A percentile compares a stretch with the other conserved stretches of the same genome.
Evolutionary conservation across 345 rosid species (phyloP).

Genomic region (Populus davidiana): DNA sequence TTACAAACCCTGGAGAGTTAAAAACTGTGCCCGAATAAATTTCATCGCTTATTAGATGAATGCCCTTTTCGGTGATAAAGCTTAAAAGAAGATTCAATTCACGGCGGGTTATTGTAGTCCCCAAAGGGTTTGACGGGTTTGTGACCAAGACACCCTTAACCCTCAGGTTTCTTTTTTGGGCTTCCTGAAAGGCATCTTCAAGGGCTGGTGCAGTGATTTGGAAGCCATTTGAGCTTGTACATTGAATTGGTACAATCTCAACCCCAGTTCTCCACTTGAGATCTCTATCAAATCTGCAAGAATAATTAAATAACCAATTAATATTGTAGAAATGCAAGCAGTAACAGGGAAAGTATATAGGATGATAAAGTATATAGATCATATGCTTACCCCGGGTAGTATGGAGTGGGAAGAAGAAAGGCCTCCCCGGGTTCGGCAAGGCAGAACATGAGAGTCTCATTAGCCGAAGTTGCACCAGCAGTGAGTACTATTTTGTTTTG

Average conservation of each 20-base stretch:
- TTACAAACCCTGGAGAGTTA: slow-evolving; percentile 17
- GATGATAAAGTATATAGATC: not conserved
- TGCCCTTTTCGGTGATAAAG: slow-evolving; percentile 11
- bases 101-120: slow-evolving; percentile 16
- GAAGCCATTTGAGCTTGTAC: slow-evolving; percentile 27
- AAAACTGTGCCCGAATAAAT: slow-evolving; percentile 29
- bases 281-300: slow-evolving; percentile 34
- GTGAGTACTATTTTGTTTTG: slow-evolving; percentile 32
- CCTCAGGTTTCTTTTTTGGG: slow-evolving; percentile 11
- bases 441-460: slow-evolving; percentile 33
- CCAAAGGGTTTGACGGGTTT: slow-evolving; percentile 37
- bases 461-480: slow-evolving; percentile 37
- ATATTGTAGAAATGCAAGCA: too few species aligned
- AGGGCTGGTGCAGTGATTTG: slow-evolving; percentile 18
- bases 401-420: slow-evolving; percentile 32
- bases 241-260: slow-evolving; percentile 33
- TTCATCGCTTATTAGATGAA: slow-evolving; percentile 33
- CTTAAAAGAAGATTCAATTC: slow-evolving; percentile 22
- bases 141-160: slow-evolving; percentile 28
- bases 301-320: not conserved
- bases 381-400: slow-evolving; percentile 31
- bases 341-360: not conserved
- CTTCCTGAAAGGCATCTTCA: slow-evolving; percentile 19
- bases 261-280: slow-evolving; percentile 34
- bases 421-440: slow-evolving; percentile 33